Conservation (phyloP, 2,329 filamentous ascomycete genomes). For the Hymenoscyphus occultus region DNA sequence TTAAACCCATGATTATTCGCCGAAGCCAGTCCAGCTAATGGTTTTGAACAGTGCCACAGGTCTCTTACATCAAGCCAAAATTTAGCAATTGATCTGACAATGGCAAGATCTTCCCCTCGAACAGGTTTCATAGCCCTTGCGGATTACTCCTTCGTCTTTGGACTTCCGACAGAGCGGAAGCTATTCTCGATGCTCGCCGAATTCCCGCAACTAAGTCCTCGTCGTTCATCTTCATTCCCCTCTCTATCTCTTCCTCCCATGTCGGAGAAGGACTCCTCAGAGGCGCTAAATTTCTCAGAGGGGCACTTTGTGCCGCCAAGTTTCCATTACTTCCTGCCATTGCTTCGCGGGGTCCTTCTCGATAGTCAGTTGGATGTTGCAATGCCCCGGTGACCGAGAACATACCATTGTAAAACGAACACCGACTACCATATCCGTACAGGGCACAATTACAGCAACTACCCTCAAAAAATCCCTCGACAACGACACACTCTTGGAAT, state of each 20-base stretch:
- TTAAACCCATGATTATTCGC: too few species aligned
- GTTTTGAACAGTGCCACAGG: too few species aligned
- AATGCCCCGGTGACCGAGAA: not conserved
- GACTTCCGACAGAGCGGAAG: not conserved
- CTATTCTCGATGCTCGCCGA: not conserved
- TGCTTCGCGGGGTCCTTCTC: not conserved
- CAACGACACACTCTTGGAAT: not conserved
- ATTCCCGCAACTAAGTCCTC: not conserved
- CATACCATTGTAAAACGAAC: conserved; percentile 1
- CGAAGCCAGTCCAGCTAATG: too few species aligned
- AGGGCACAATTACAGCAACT: not conserved
- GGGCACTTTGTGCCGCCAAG: not conserved
- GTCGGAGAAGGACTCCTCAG: not conserved
- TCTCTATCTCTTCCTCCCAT: not conserved
- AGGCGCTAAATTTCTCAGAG: not conserved
- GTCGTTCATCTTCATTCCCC: not conserved
- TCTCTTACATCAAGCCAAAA: too few species aligned
- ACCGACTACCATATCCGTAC: not conserved
- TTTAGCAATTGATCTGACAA: too few species aligned
- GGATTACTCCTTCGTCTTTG: not conserved
- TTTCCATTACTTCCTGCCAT: not conserved
- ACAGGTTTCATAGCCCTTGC: too few species aligned
- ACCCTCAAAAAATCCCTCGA: not conserved
- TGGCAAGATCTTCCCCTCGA: too few species aligned
- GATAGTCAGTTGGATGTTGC: not conserved